phyloP scores from a whole-genome alignment of 2,329 filamentous ascomycete species.

The Incumbomyces lentus region DNA sequence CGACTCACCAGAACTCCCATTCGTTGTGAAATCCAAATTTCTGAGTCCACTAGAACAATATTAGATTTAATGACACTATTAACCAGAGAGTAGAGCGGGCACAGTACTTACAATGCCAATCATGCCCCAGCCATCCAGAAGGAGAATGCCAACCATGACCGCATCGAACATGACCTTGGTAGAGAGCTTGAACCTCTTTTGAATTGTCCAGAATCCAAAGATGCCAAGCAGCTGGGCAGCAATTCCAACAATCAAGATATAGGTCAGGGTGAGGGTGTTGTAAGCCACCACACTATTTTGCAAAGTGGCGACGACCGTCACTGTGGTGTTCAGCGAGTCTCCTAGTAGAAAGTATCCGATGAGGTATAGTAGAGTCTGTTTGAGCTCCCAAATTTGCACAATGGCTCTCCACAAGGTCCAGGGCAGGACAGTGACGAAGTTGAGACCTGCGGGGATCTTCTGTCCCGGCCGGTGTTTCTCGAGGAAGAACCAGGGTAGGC shows the following conservation, averaged over 20 bases:
- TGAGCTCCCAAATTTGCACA: conserved; percentile 52
- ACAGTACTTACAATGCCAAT: conserved; percentile 32
- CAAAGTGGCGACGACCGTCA: conserved; percentile 56
- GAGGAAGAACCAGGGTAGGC: conserved; percentile 56
- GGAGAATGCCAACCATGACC: conserved; percentile 50
- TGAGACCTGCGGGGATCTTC: conserved; percentile 34
- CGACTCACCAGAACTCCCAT: conserved; percentile 41
- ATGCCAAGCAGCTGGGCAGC: conserved; percentile 54
- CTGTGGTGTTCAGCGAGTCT: conserved; percentile 60
- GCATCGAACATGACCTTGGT: conserved; percentile 61
- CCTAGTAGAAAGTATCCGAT: conserved; percentile 46
- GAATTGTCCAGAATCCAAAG: conserved; percentile 50
- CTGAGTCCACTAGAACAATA: conserved; percentile 35
- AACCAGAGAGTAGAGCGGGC: no score
- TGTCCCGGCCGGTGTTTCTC: conserved; percentile 56
- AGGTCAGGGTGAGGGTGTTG: conserved; percentile 54
- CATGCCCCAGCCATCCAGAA: conserved; percentile 51
- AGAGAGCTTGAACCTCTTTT: conserved; percentile 48
- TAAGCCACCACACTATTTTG: conserved; percentile 57
- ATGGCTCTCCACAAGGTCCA: conserved; percentile 52
- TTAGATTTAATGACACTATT: background rate
- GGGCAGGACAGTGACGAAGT: conserved; percentile 47
- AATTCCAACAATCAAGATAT: conserved; percentile 57
- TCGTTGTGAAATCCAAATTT: conserved; percentile 43
- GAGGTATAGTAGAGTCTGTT: conserved; percentile 56